phyloP scores from a whole-genome alignment of 225 moss, liverwort and hornwort genomes.

The Sphagnum tenellum region DNA sequence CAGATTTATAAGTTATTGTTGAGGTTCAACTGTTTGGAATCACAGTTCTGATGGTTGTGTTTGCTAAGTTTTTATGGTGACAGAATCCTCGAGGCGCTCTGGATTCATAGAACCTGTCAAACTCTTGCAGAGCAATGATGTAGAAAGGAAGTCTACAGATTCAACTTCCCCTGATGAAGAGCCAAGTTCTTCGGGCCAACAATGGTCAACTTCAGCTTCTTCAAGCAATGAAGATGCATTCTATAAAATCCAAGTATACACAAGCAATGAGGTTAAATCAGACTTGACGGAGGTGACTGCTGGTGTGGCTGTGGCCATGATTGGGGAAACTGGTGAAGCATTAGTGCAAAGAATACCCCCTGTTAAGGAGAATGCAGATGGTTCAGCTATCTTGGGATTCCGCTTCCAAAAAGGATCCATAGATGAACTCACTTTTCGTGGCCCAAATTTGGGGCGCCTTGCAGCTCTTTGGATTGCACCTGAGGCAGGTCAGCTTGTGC shows the following conservation, averaged over 20 bases:
- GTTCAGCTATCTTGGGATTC: neutral
- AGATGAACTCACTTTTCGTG: slow-evolving; percentile 45
- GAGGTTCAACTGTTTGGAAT: too few species aligned
- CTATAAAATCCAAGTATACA: slow-evolving; percentile 57
- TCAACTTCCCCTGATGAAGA: neutral
- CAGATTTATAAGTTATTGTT: too few species aligned
- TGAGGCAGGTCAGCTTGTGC: slow-evolving; percentile 45
- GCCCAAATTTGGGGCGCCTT: slow-evolving; percentile 66
- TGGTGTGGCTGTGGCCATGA: slow-evolving; percentile 54
- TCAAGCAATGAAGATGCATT: slow-evolving; percentile 14
- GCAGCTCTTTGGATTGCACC: slow-evolving; percentile 93
- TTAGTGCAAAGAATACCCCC: slow-evolving; percentile 54
- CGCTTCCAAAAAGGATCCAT: slow-evolving; percentile 70
- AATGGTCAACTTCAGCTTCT: slow-evolving; percentile 2
- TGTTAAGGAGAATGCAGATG: slow-evolving; percentile 16
- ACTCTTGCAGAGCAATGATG: too few species aligned
- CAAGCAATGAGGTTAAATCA: slow-evolving; percentile 62
- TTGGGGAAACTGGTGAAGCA: slow-evolving; percentile 64
- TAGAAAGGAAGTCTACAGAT: too few species aligned
- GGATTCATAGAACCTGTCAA: too few species aligned
- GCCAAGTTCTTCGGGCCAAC: slow-evolving; percentile 24
- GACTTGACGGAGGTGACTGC: slow-evolving; percentile 47
- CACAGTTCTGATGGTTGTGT: too few species aligned
- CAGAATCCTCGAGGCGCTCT: too few species aligned
- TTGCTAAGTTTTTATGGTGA: too few species aligned